phyloP scores from a whole-genome alignment of 2,329 filamentous ascomycete genomes.

The Chaetothyriales sp. region DNA sequence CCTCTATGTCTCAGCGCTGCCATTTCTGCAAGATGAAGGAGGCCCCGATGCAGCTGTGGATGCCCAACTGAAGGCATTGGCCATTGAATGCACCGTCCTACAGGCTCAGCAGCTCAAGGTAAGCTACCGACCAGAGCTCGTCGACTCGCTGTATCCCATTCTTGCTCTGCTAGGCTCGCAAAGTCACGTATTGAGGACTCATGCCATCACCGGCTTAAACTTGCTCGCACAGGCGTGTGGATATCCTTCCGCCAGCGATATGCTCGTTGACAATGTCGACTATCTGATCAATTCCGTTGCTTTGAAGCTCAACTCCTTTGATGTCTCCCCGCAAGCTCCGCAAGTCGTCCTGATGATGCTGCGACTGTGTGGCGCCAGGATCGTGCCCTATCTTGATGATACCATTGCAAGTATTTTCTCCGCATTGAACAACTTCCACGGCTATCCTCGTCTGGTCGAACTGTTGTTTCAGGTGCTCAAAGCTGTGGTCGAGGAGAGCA shows the following conservation, averaged over 20 bases:
- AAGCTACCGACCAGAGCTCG: conserved; percentile 67
- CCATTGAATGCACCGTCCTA: conserved; percentile 65
- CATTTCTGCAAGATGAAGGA: conserved; percentile 23
- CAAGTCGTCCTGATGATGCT: conserved; percentile 93
- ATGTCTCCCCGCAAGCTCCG: conserved; percentile 79
- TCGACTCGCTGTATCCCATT: conserved; percentile 84
- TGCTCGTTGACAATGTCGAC: conserved; percentile 84
- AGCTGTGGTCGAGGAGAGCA: conserved; percentile 70
- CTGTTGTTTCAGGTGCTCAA: conserved; percentile 68
- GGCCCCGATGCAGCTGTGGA: conserved; percentile 33
- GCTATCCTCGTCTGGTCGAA: conserved; percentile 75
- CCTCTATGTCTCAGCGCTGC: conserved; percentile 29
- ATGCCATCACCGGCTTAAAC: conserved; percentile 73
- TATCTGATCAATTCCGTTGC: conserved; percentile 92
- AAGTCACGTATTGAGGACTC: conserved; percentile 52
- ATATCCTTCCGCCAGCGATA: conserved; percentile 56
- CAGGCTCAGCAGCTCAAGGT: conserved; percentile 52
- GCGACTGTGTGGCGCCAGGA: conserved; percentile 59
- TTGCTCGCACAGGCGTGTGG: conserved; percentile 59
- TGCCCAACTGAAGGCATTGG: conserved; percentile 62
- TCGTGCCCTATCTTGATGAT: conserved; percentile 84
- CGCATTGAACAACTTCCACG: conserved; percentile 86
- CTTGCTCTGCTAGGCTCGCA: conserved; percentile 70
- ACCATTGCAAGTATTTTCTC: conserved; percentile 82
- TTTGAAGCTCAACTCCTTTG: conserved; percentile 75